Conservation (phyloP, 176 grass and related monocot species). For the Triticum urartu region DNA sequence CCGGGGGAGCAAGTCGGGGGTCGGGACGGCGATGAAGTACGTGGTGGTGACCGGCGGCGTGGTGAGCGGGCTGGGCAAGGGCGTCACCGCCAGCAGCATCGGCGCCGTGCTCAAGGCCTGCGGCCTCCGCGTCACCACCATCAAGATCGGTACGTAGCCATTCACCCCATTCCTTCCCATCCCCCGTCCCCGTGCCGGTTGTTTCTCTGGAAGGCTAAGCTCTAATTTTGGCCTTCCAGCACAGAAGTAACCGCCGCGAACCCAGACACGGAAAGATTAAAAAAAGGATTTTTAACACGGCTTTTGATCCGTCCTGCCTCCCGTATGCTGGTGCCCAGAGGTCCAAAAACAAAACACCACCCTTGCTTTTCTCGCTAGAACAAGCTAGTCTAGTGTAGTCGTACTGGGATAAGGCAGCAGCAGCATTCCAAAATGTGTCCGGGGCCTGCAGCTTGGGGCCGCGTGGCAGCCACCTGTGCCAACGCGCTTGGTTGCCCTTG, state of each 20-base stretch:
- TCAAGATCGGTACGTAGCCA: constrained; percentile 71
- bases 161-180: neutral
- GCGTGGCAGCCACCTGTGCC: constrained; percentile 19
- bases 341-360: constrained; percentile 8
- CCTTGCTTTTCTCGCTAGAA: constrained; percentile 25
- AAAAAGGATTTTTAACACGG: neutral
- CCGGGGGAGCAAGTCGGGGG: neutral
- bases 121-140: constrained; percentile 82
- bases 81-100: constrained; percentile 93
- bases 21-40: constrained; percentile 68
- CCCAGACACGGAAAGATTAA: neutral
- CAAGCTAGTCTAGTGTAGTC: neutral
- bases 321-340: neutral
- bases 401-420: constrained; percentile 3
- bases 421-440: constrained; percentile 16
- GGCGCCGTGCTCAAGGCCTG: constrained; percentile 87
- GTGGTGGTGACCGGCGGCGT: constrained; percentile 92
- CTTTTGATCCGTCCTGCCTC: neutral
- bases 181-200: neutral
- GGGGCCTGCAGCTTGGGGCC: constrained; percentile 10
- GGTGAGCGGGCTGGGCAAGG: constrained; percentile 93
- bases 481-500: constrained; percentile 5
- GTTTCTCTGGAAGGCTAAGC: too few relatives aligned
- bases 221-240: constrained; percentile 14
- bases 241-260: neutral